Evolutionary conservation across 106 monocot genomes (phyloP).

Genomic region (Vanilla planifolia): DNA sequence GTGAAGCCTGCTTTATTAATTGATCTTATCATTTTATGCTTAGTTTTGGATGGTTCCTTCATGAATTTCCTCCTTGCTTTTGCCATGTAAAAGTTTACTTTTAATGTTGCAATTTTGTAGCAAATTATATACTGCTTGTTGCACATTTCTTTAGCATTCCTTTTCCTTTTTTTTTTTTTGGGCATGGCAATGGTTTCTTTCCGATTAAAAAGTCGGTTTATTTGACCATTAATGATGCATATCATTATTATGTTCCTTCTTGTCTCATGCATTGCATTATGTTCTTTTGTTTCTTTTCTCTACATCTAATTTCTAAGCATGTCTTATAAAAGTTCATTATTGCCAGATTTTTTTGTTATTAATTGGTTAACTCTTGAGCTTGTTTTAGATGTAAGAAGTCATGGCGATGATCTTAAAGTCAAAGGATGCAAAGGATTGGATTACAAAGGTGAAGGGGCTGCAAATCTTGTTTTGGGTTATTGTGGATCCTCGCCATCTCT

Average conservation of each 20-base stretch:
- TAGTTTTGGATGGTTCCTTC: no score
- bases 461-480: conserved; percentile 1
- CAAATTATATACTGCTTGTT: no score
- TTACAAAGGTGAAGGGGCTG: conserved; percentile 1
- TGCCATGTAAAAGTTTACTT: no score
- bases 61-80: no score
- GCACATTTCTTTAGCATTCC: background rate
- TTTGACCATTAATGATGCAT: background rate
- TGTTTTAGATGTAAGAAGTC: background rate
- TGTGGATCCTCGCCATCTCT: background rate
- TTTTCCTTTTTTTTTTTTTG: background rate
- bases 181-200: background rate
- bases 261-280: background rate
- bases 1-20: no score
- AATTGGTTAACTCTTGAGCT: background rate
- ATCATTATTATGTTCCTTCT: background rate
- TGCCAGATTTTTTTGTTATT: background rate
- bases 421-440: conserved; percentile 1
- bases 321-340: background rate
- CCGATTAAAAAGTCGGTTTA: background rate
- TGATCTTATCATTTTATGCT: no score
- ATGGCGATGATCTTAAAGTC: background rate
- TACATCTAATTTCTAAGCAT: background rate
- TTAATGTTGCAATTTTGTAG: no score
- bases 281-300: no score